Base-by-base conservation (phyloP, 768 basidiomycete genomes). In the Suillus alpinus region DNA sequence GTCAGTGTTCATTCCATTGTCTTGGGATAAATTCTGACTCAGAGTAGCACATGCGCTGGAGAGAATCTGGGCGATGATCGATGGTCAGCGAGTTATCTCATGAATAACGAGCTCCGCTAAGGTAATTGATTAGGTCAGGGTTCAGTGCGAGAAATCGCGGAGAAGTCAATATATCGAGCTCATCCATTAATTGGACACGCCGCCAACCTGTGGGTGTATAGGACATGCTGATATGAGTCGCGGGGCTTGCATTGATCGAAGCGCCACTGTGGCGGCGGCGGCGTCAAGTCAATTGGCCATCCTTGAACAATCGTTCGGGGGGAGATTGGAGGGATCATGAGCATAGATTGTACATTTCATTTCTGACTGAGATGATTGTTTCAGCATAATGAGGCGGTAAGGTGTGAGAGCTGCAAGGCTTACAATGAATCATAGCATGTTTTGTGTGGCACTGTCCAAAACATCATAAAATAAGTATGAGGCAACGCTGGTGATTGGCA, bases 261-360 rank as follows among this genome's bases (percentile, higher is more conserved):
- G 10, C 49, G 49, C 49, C 49, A 50, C 49, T n/a, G 49, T 50
- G 49, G 49, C 49, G 53, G 53, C 9, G 53, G 53, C 16, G 23
- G n/a, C 44, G 44, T 20, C 44, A 6, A 46, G 44, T 26, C 23
- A 26, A 26, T 39, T 55, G 14, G 23, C 44, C 52, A 53, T 9
- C 13, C 34, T 36, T 20, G 20, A 53, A 36, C 9, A 53, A 20
- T 34, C 3, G 7, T 14, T 16, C 20, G 20, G 9, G 52, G 14
- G 39, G 10, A 29, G 16, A 29, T 29, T 53, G 52, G 20, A 53
- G 8, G 5, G 10, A 16, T 16, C 9, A 55, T 55, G 6, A 26
- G 14, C 8, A 53, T 53, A 14, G 13, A 36, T 20, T 20, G 3
- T 13, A 53, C 4, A 14, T 53, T 37, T 10, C 9, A 29, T 18